Conservation (phyloP, 2,329 filamentous ascomycete genomes). For the Cladosporium velox region DNA sequence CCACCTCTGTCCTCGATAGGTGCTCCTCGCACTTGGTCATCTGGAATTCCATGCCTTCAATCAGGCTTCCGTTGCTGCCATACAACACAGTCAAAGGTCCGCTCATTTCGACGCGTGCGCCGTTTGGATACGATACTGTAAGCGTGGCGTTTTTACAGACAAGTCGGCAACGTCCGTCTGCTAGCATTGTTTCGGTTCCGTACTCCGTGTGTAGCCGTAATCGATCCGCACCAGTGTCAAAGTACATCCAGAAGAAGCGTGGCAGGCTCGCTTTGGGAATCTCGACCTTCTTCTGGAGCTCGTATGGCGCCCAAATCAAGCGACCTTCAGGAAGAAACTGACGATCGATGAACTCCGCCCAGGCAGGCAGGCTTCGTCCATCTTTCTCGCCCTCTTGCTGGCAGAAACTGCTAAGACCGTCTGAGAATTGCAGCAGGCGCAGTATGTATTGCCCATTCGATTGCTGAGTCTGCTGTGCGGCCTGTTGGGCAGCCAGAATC, state of each 20-base stretch:
- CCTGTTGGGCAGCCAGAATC: constrained; percentile 38
- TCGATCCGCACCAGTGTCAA: constrained; percentile 79
- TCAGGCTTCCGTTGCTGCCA: constrained; percentile 66
- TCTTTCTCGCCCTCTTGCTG: constrained; percentile 55
- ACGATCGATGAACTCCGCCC: constrained; percentile 74
- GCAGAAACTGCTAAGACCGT: constrained; percentile 57
- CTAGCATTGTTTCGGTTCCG: constrained; percentile 57
- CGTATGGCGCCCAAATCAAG: constrained; percentile 63
- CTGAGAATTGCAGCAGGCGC: constrained; percentile 57
- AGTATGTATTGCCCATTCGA: constrained; percentile 49
- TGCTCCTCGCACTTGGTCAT: constrained; percentile 80
- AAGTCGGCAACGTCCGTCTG: constrained; percentile 69
- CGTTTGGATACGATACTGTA: constrained; percentile 85
- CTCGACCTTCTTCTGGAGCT: constrained; percentile 49
- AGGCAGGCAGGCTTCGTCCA: constrained; percentile 69
- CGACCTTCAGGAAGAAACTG: constrained; percentile 81
- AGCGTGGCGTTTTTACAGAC: constrained; percentile 76
- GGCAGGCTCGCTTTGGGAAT: constrained; percentile 79
- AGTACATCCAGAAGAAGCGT: constrained; percentile 87
- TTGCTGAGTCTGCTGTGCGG: constrained; percentile 31
- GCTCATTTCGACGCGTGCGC: constrained; percentile 56
- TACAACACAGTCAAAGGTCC: constrained; percentile 79
- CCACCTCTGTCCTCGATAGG: constrained; percentile 66
- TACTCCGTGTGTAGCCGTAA: constrained; percentile 85
- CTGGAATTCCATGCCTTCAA: constrained; percentile 82